Evolutionary conservation across 371 early-diverging fungal species (phyloP), one percentile per base, ranked within the genome.

Genomic region (Nematocida parisii): DNA sequence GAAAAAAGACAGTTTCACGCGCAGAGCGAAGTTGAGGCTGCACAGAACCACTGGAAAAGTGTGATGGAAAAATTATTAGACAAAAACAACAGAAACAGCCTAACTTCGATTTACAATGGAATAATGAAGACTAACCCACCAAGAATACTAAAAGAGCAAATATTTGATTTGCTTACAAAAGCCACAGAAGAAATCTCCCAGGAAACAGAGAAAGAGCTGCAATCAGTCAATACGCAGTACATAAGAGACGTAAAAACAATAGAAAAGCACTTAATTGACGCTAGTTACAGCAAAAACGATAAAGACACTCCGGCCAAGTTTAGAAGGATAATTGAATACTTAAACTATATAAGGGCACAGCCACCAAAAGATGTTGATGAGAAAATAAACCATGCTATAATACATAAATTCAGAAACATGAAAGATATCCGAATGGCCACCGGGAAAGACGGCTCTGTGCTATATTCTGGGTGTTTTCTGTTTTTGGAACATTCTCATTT

Each of bases 221-320:
- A 66, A 22, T 39, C 13, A 24, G 9, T 7, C 20, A 71, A 62
- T 13, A 40, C 55, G 7, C 70, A 70, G 61, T 77, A 77, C 42
- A 54, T 77, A 20, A 40, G 80, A 56, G 47, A 77, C 11, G 54
- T 77, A 11, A 27, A 52, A 9, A 40, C 67, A 11, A 6, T 77
- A 6, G 80, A 77, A 46, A 77, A 77, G 62, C 71, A 77, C 27
- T 60, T 77, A n/a, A 77, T 77, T 20, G 80, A 77, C 46, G 80
- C 80, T 1, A 68, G 80, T 60, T 42, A 22, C 18, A 67, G 70
- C 71, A 70, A 77, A 57, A n/a, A 71, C 5, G 68, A 67, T 58
- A 66, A 40, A 39, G 62, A 44, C 9, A 11, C 80, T 0, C 52
- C 67, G 6, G 58, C 67, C 2, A 77, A 77, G 71, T 77, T 77